Conservation (phyloP, 176 grass and related monocot genomes). For the Poa annua region DNA sequence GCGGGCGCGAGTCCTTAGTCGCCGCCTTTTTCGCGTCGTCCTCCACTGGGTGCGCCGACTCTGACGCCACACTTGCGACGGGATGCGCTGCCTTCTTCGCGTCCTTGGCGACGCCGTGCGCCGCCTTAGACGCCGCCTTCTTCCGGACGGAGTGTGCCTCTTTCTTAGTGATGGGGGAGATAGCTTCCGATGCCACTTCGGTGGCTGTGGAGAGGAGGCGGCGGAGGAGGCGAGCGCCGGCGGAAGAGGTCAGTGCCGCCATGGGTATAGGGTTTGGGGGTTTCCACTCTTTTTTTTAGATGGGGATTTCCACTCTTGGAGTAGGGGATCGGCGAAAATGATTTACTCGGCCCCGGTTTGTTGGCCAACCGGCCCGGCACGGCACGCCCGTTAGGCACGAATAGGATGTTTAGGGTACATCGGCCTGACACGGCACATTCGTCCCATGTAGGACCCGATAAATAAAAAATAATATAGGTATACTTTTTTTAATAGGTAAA, state of each 20-base stretch:
- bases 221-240: conserved; percentile 40
- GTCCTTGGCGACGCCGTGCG: conserved; percentile 3
- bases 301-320: neutral
- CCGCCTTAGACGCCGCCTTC: neutral
- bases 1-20: conserved; percentile 2
- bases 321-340: neutral
- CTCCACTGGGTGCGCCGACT: neutral
- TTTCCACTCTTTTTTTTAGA: neutral
- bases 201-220: conserved; percentile 36
- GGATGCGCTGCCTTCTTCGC: neutral
- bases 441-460: too few relatives aligned
- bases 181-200: neutral
- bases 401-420: too few relatives aligned
- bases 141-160: neutral
- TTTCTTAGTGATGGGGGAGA: neutral
- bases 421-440: too few relatives aligned
- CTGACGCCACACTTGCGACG: neutral
- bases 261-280: conserved; percentile 45
- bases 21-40: neutral
- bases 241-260: conserved; percentile 32
- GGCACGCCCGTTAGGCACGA: too few relatives aligned
- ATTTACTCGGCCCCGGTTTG: neutral
- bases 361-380: neutral
- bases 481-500: too few relatives aligned
- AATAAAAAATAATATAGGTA: too few relatives aligned